These are phyloP conservation scores for Glonium stellatum DNA, from an alignment of 495 filamentous ascomycete species.

Conservation along the genomic window DNA sequence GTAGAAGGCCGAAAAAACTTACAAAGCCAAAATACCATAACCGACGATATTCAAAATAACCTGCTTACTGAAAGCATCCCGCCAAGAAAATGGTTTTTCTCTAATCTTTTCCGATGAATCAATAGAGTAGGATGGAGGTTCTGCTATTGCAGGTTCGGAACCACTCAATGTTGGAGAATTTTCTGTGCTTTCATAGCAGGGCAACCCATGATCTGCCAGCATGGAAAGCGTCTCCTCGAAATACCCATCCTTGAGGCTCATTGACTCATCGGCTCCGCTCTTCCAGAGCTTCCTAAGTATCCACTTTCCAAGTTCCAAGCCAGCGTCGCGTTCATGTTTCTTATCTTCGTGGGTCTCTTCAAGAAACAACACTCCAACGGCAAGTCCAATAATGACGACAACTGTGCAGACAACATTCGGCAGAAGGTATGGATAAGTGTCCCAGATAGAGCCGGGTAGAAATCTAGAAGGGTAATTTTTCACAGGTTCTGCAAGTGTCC, in stretches of 20 bases:
- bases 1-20: constrained; percentile 41
- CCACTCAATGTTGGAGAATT: constrained; percentile 37
- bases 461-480: constrained; percentile 74
- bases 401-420: constrained; percentile 86
- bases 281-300: constrained; percentile 49
- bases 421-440: constrained; percentile 80
- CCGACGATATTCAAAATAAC: constrained; percentile 77
- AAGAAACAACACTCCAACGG: constrained; percentile 80
- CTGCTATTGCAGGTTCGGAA: constrained; percentile 25
- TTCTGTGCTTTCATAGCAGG: constrained; percentile 60
- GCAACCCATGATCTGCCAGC: constrained; percentile 51
- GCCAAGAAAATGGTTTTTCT: constrained; percentile 21
- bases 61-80: constrained; percentile 67
- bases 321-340: constrained; percentile 66
- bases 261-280: constrained; percentile 5
- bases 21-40: constrained; percentile 94
- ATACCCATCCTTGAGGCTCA: constrained; percentile 33
- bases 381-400: constrained; percentile 68
- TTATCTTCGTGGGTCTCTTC: constrained; percentile 91
- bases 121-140: constrained; percentile 30
- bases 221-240: constrained; percentile 38
- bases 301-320: constrained; percentile 70
- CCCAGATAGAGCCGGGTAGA: constrained; percentile 65
- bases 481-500: constrained; percentile 79
- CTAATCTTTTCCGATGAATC: constrained; percentile 6